Evolutionary conservation across 2,329 filamentous ascomycete genomes (phyloP).

Genomic region (Colletotrichum eleusines): DNA sequence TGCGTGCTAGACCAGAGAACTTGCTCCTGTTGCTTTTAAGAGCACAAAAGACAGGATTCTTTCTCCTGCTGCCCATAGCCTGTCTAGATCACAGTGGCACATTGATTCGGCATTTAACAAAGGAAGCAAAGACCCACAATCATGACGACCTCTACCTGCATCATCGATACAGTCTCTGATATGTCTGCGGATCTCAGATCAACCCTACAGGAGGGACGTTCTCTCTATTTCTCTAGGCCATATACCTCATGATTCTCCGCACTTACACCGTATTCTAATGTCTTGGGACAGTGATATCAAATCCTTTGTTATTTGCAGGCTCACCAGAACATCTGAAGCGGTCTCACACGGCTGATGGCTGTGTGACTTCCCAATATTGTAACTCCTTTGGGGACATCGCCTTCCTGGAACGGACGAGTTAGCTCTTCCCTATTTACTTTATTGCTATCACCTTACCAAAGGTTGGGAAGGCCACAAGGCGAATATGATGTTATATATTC

Average conservation of each 20-base stretch:
- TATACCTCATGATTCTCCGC: neutral
- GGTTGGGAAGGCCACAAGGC: neutral
- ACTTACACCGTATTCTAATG: too few species aligned
- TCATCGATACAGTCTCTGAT: neutral
- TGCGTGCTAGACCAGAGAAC: too few species aligned
- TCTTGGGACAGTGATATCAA: neutral
- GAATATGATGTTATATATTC: neutral
- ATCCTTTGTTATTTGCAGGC: neutral
- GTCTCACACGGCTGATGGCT: neutral
- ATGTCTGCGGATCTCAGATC: neutral
- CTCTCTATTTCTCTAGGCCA: neutral
- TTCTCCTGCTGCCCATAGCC: too few species aligned
- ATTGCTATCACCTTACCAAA: too few species aligned
- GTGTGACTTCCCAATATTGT: neutral
- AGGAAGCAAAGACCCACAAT: neutral
- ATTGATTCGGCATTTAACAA: neutral
- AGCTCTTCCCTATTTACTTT: neutral
- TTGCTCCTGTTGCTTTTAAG: neutral
- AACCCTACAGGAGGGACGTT: neutral
- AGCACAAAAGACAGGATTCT: too few species aligned
- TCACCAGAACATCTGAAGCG: neutral
- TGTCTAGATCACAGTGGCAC: too few species aligned
- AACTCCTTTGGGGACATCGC: neutral
- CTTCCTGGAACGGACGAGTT: neutral
- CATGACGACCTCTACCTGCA: neutral